Base-by-base conservation (phyloP, 1,284 basidiomycete species). In the Microbotryum saponariae region DNA sequence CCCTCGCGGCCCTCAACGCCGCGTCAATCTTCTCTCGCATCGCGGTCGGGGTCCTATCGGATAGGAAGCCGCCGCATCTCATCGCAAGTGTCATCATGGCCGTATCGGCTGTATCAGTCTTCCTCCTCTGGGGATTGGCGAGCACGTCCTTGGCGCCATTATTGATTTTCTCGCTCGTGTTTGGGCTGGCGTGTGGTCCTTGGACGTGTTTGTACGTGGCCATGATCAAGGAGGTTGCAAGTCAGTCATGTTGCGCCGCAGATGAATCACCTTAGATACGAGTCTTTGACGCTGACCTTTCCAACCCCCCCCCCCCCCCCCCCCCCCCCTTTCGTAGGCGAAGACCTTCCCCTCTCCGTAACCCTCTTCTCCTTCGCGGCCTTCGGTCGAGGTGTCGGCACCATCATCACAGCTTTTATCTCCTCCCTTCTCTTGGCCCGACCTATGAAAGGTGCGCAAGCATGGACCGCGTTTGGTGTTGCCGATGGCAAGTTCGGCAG, bases 351-450 rank as follows among this genome's bases (percentile, higher is more conserved):
- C 3, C 70, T 77, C 16, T 66, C 74, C 3, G 76, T 77, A 20
- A 72, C 72, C 10, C 67, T 80, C 20, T 75, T 75, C 57, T 76
- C 78, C 25, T 73, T 77, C 54, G 66, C 79, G 25, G 68, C 76
- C 23, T 70, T 78, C 44, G 74, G 76, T 1, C 71, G 78, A 16
- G 78, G 79, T 0, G 62, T 79, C 3, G 78, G 78, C 2, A 78
- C 78, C 59, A 74, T 80, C 33, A 66, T 79, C 6, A 77, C 77
- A 8, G 77, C 77, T 9, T 78, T 78, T 6, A 76, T 80, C 51
- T 75, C 78, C 10, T 75, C 78, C 1, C 70, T 71, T 1, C 68
- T 78, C 33, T 60, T 66, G 44, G 25, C 59, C 18, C 65, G 57
- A 16, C 54, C 62, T 1, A 20, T 63, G 6, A 14, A 16, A 1